A percentile compares a stretch with the other conserved stretches of the same genome.
phyloP scores from a whole-genome alignment of 495 filamentous ascomycete species.

The Aspergillus baeticus region DNA sequence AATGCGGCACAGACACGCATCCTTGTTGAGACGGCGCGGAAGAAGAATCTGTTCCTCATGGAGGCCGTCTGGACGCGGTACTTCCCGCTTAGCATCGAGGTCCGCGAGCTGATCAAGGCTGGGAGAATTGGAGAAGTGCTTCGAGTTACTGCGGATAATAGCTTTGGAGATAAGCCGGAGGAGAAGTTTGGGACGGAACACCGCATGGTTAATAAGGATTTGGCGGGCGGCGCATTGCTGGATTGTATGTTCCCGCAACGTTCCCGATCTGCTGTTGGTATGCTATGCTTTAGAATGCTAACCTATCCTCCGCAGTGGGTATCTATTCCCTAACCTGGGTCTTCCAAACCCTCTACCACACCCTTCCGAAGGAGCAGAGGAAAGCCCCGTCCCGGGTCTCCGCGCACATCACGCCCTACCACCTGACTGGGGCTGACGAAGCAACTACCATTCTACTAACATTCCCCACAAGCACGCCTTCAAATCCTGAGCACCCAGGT shows the following conservation, averaged over 20 bases:
- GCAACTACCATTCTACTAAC: slow-evolving; percentile 74
- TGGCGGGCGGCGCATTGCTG: slow-evolving; percentile 81
- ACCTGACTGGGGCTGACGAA: slow-evolving; percentile 78
- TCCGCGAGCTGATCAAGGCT: slow-evolving; percentile 66
- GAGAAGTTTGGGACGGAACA: slow-evolving; percentile 54
- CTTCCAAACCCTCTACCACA: slow-evolving; percentile 87
- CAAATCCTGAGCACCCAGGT: slow-evolving; percentile 30
- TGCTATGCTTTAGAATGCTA: background rate
- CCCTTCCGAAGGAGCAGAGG: slow-evolving; percentile 56
- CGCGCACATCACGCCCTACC: slow-evolving; percentile 71
- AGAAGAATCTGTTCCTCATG: slow-evolving; percentile 91
- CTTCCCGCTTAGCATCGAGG: slow-evolving; percentile 77
- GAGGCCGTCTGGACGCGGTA: slow-evolving; percentile 96
- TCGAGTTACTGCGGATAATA: slow-evolving; percentile 72
- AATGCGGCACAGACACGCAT: slow-evolving; percentile 79
- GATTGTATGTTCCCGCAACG: slow-evolving; percentile 51
- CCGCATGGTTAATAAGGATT: slow-evolving; percentile 83
- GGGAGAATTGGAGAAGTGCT: slow-evolving; percentile 76
- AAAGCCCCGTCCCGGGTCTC: slow-evolving; percentile 55
- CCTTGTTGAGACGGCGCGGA: slow-evolving; percentile 68
- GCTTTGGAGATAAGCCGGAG: slow-evolving; percentile 51
- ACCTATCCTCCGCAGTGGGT: slow-evolving; percentile 60
- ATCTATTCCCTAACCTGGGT: slow-evolving; percentile 92
- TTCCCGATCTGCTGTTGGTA: background rate
- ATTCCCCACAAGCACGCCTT: slow-evolving; percentile 65